These are phyloP conservation scores for Aspergillus puulaauensis DNA, from an alignment of 2,329 filamentous ascomycete genomes.

Conservation along the genomic window DNA sequence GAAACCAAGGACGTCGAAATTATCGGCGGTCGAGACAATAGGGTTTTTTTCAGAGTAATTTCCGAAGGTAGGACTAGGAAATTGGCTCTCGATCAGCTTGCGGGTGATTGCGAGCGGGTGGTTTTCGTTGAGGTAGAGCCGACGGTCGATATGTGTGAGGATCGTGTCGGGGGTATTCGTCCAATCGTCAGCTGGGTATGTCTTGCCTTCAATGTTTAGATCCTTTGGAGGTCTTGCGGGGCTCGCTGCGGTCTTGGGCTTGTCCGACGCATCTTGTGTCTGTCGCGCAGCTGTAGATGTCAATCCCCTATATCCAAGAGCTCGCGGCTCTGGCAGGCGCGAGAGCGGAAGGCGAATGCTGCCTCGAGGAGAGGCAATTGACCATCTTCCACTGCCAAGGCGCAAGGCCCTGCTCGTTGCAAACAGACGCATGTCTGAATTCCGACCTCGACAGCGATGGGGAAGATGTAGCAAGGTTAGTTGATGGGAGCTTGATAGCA, in stretches of 20 bases:
- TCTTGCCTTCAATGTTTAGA: constrained; percentile 62
- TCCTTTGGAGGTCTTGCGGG: constrained; percentile 19
- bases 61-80: constrained; percentile 69
- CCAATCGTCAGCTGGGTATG: constrained; percentile 72
- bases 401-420: constrained; percentile 42
- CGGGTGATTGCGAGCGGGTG: constrained; percentile 90
- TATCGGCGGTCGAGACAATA: constrained; percentile 79
- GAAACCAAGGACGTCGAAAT: constrained; percentile 97
- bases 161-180: constrained; percentile 81
- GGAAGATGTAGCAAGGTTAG: neutral
- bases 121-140: constrained; percentile 84
- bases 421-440: constrained; percentile 35
- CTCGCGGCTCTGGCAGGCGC: constrained; percentile 17
- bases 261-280: constrained; percentile 16
- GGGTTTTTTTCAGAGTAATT: constrained; percentile 79
- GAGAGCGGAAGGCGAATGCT: constrained; percentile 23
- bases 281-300: constrained; percentile 34
- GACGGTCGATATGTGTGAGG: constrained; percentile 68
- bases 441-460: neutral
- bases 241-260: constrained; percentile 6
- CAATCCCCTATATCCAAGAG: constrained; percentile 25
- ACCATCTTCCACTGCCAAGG: constrained; percentile 35
- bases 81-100: constrained; percentile 86
- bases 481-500: neutral
- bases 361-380: constrained; percentile 25